Base-by-base conservation (phyloP, 495 filamentous ascomycete species). In the Parathielavia hyrcaniae region DNA sequence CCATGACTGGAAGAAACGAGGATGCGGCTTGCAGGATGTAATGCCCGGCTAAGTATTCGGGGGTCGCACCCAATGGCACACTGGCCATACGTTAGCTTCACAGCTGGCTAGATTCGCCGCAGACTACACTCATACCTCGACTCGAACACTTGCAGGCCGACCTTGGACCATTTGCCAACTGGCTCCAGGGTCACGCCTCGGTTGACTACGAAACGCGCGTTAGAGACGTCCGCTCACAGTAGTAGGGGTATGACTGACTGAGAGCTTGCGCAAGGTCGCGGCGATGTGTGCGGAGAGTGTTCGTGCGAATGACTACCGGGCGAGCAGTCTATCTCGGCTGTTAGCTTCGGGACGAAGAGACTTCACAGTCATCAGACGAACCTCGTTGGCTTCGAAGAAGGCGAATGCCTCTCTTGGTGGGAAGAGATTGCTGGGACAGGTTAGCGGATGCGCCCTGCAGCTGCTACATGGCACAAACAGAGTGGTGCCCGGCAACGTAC, bases 341-440 rank as follows among this genome's bases (percentile, higher is more conserved):
- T 60, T 23, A 55, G 47, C 16, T 17, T 16, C 12, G n/a, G 1
- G 1, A 16, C 5, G 1, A 10, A 17, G 19, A 22, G 13, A 6
- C 5, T 3, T 4, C 1, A 7, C 11, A 26, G 3, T 50, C 32
- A 22, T 17, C 3, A 16, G 23, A 36, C 55, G 35, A 12, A 62
- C 90, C 73, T 98, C 93, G 81, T 98, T 98, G 45, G 91, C 91
- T 71, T 98, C 93, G 74, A 98, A 98, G 73, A 98, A 98, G 8
- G 91, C 91, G 58, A 98, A 96, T 0, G 93, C 95, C 74, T 98
- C 95, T 64, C 86, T 84, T 23, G 95, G 88, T 1, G 91, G 82
- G 78, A 98, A 98, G 8, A 98, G 84, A 64, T 88, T 86, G 73
- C 63, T 65, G 17, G 20, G 47, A 10, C 16, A 88, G 84, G 7